Conservation (phyloP, 202 grass and related monocot genomes). For the Dendrocalamus latiflorus region DNA sequence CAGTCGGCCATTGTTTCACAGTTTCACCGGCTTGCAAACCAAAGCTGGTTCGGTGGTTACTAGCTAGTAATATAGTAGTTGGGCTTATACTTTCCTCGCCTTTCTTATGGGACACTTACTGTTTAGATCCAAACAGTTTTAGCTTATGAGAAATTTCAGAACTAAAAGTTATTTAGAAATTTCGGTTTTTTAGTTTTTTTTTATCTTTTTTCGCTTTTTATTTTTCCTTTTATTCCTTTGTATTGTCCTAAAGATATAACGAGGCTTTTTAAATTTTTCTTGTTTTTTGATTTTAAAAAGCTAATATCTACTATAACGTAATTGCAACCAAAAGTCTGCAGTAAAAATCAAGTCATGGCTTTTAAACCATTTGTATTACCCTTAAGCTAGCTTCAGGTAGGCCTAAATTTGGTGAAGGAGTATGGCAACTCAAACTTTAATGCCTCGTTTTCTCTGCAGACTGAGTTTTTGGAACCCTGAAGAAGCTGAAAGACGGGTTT, state of each 20-base stretch:
- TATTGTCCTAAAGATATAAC: too few species aligned
- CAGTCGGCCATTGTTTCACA: background rate
- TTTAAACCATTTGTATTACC: too few species aligned
- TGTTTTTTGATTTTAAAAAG: too few species aligned
- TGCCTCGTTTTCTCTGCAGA: background rate
- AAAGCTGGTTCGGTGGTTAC: background rate
- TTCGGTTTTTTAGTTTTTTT: too few species aligned
- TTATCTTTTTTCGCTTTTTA: too few species aligned
- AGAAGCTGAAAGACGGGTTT: background rate
- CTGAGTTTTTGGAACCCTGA: background rate
- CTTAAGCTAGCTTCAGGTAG: background rate
- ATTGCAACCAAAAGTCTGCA: too few species aligned
- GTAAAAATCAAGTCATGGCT: too few species aligned
- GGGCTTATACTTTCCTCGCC: background rate
- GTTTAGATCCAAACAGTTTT: background rate
- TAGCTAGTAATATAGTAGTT: background rate
- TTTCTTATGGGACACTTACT: background rate
- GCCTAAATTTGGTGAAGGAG: background rate
- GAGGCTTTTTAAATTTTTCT: too few species aligned
- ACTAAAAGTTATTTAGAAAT: too few species aligned
- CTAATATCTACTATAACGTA: too few species aligned
- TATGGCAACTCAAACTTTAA: background rate
- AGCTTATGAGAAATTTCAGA: too few species aligned
- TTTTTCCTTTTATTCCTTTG: too few species aligned
- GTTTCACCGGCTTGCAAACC: background rate